These are phyloP conservation scores for Clarireedia monteithiana DNA, from an alignment of 2,329 filamentous ascomycete genomes.

Conservation along the genomic window DNA sequence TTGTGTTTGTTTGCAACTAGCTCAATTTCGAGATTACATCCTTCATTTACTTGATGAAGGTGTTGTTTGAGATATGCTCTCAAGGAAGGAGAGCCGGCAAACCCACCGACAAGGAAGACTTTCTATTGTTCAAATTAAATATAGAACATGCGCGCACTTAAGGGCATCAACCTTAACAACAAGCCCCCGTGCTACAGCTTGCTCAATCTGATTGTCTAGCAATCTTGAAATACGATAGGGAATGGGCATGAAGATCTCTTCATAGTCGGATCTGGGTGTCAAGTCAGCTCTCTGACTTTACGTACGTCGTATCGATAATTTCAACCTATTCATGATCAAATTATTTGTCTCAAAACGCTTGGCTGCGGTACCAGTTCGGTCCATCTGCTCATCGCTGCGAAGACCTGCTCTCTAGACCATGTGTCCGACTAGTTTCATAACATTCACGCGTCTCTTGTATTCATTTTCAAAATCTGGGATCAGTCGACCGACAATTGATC, in stretches of 20 bases:
- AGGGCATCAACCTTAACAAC: no score
- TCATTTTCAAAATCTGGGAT: constrained; percentile 12
- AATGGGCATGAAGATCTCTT: constrained; percentile 14
- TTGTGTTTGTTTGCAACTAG: no score
- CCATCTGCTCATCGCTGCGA: constrained; percentile 6
- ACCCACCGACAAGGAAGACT: no score
- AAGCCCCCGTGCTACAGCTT: no score
- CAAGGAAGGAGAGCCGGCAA: no score
- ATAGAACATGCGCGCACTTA: no score
- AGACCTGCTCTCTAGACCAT: constrained; percentile 12
- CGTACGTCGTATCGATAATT: not conserved
- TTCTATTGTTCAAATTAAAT: no score
- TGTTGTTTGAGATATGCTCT: no score
- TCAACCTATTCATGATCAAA: constrained; percentile 11
- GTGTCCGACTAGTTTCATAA: not conserved
- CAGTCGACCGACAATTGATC: constrained; percentile 4
- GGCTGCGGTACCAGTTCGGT: not conserved
- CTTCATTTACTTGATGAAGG: no score
- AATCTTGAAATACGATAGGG: constrained; percentile 7
- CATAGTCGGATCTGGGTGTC: constrained; percentile 12
- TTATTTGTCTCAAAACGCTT: constrained; percentile 12
- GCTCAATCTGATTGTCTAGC: no score
- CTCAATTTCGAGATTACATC: no score
- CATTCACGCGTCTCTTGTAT: constrained; percentile 2
- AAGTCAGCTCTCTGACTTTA: not conserved